Conservation (phyloP, 768 basidiomycete genomes). For the Leccinellum luteum region DNA sequence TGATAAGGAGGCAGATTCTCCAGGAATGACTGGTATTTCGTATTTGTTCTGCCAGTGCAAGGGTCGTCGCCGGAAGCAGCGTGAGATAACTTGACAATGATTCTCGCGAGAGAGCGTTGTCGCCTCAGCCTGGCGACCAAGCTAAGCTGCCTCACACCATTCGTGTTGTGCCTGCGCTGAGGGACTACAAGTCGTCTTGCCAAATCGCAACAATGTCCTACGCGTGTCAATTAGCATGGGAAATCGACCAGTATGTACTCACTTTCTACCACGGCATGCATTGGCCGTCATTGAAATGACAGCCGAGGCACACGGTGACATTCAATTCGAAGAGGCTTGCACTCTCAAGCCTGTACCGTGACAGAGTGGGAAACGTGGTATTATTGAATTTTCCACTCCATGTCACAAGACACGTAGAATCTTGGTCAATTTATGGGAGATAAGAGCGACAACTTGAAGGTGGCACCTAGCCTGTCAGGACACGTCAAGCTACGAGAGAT, state of each 20-base stretch:
- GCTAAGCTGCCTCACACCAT: no score
- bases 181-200: not conserved
- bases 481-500: not conserved
- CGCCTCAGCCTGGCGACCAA: not conserved
- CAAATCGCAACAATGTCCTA: not conserved
- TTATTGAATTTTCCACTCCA: not conserved
- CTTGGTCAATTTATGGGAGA: not conserved
- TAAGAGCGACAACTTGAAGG: constrained; percentile 1
- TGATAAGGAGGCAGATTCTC: not conserved
- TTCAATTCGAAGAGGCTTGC: not conserved
- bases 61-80: not conserved
- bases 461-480: not conserved
- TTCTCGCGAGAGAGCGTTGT: not conserved
- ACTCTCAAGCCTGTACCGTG: not conserved
- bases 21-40: not conserved
- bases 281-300: not conserved
- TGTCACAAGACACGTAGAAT: not conserved
- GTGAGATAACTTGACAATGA: not conserved
- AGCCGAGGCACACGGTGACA: not conserved
- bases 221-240: not conserved
- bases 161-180: not conserved
- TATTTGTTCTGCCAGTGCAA: not conserved
- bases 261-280: not conserved
- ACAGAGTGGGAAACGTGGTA: not conserved
- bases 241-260: not conserved